Evolutionary conservation across 805 yeast genomes (phyloP), one percentile per base, ranked within the genome.

Genomic region (Candida berthetii): DNA sequence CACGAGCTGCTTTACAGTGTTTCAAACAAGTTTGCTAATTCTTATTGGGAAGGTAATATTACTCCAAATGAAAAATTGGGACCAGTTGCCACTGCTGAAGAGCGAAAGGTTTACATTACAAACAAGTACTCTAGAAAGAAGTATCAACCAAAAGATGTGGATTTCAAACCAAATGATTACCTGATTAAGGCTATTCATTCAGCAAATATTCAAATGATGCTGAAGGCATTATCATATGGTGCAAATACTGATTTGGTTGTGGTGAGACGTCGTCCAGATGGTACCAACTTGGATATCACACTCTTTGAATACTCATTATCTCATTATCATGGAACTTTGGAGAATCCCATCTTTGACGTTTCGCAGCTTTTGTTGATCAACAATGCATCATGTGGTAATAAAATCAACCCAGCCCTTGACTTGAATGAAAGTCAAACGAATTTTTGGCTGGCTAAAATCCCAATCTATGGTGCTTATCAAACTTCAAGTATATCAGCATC

Each of bases 91-190:
- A 38, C 69, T 0, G 66, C 72, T 42, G 71, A 66, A 13, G 71
- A 70, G 29, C 66, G 95, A 38, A 62, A 76, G 27, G 57, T 59
- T n/a, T 88, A 72, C 54, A 81, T 87, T 37, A 71, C 71, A 7
- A 67, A 72, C 34, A 90, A 90, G 60, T 90, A 90, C 55, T 67
- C 69, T 20, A 62, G 61, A 4, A 77, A 75, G 57, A 65, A 61
- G 33, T 89, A 60, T 52, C 64, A 74, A 11, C 47, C 13, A 1
- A 16, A 11, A 4, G 48, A 44, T 2, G 35, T 41, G 1, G 35
- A 32, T 9, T 48, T 48, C 34, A 44, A 47, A 24, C 52, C 60
- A 7, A 61, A 66, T 41, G 66, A 65, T 37, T 52, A 60, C 2
- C 53, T 81, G 25, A 66, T 81, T n/a, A 69, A 69, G 43, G 77